Base-by-base conservation (phyloP, 768 basidiomycete genomes). In the Suillus brevipes region DNA sequence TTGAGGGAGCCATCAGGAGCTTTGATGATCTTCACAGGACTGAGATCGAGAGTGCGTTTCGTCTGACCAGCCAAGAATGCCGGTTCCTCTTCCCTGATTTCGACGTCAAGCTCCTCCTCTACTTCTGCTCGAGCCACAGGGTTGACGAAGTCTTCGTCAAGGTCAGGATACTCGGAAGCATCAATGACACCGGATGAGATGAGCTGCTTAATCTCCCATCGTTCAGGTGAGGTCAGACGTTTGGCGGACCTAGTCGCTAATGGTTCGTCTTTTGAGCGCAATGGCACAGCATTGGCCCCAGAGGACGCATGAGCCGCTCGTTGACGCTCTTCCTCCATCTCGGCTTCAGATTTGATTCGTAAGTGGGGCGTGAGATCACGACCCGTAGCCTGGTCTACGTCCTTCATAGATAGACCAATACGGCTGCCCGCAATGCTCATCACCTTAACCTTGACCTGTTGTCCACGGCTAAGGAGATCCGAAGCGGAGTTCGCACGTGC, bases 141-240 rank as follows among this genome's bases (percentile, higher is more conserved):
- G 71, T 92, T 89, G 62, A 77, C 84, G 73, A 91, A 86, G 65
- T 95, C 93, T 70, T 95, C 94, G 67, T 96, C 93, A 60, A 97
- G 81, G 37, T 97, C 93, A 3, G 95, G 95, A 71, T 96, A 97
- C 75, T 99, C 97, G 5, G 95, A 90, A 13, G 96, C 91, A 68
- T 89, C 89, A 62, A 98, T 85, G 18, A 89, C 92, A 50, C 97
- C 97, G 37, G 95, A 97, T 1, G 97, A 92, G 63, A 99, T 97
- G 64, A 99, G 87, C 75, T 99, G 97, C 77, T 99, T 98, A 78
- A 99, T 96, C 80, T 99, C 97, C 95, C 97, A 99, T 36, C 97
- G 88, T 77, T 99, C 97, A 1, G 97, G 97, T 8, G 93, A 95
- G 1, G 96, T 96, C 64, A 99, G 80, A 18, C 97, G 86, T 73